Percentiles rank a stretch among this genome's conserved stretches.
Evolutionary conservation across 352 stramenopile species (phyloP).

Genomic region (Aphanomyces astaci): DNA sequence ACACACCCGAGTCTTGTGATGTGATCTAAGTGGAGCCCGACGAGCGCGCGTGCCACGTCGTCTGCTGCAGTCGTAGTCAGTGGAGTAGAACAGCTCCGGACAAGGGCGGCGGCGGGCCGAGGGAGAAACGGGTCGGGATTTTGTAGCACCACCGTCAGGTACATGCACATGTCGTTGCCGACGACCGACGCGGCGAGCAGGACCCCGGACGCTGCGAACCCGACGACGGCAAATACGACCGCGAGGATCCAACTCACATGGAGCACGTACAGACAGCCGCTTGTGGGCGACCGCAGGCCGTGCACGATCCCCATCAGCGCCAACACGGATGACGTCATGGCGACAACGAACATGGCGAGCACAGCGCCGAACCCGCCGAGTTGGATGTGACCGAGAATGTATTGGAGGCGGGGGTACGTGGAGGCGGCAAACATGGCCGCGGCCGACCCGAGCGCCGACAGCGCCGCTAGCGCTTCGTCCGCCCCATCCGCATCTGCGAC

Average conservation of each 20-base stretch:
- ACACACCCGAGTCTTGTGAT: background rate
- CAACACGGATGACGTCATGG: background rate
- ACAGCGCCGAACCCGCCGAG: background rate
- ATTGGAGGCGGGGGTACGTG: background rate
- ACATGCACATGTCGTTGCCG: background rate
- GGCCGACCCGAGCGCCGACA: background rate
- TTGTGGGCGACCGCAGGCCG: background rate
- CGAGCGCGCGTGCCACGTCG: background rate
- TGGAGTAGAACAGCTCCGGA: background rate
- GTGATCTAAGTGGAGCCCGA: background rate
- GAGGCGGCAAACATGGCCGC: background rate
- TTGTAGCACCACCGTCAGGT: background rate
- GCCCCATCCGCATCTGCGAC: background rate
- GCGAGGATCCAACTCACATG: background rate
- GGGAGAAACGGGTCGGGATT: background rate
- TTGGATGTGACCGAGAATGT: background rate
- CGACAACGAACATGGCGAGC: background rate
- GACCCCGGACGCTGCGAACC: background rate
- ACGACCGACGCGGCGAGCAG: background rate
- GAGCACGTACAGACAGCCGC: background rate
- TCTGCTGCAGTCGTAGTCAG: background rate
- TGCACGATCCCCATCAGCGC: background rate
- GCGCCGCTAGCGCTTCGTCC: background rate
- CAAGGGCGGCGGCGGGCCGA: background rate
- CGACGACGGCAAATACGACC: background rate